Percentiles rank a stretch among this genome's conserved stretches.
These are phyloP conservation scores for Xylaria scruposa DNA, from an alignment of 495 filamentous ascomycete genomes.

Conservation along the genomic window DNA sequence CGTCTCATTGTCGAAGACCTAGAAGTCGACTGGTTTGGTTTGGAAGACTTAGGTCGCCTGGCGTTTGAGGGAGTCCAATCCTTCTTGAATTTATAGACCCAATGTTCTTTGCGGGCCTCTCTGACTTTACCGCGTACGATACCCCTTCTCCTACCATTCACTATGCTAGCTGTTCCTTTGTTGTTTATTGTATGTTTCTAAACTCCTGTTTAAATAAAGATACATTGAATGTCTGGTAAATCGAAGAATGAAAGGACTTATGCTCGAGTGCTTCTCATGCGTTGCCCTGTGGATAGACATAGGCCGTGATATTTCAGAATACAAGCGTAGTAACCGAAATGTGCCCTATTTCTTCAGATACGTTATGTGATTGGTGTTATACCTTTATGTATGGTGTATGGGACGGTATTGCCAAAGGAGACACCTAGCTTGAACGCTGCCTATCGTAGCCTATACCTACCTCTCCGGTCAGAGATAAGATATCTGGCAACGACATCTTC, in stretches of 20 bases:
- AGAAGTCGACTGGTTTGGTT: not conserved
- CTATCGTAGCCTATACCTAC: not conserved
- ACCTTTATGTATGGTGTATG: not conserved
- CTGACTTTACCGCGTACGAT: conserved; percentile 21
- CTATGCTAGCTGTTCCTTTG: not conserved
- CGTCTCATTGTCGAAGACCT: not conserved
- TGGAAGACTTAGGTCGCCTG: not conserved
- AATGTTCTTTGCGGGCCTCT: not conserved
- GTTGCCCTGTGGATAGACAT: not conserved
- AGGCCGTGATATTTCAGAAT: not conserved
- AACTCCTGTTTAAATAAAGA: not conserved
- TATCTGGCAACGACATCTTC: not conserved
- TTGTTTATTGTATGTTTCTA: not conserved
- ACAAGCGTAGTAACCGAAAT: not conserved
- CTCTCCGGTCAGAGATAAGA: not conserved
- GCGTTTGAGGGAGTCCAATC: conserved; percentile 9
- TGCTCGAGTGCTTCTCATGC: not conserved
- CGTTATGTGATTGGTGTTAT: not conserved
- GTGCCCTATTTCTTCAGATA: no score
- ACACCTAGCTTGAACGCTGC: not conserved
- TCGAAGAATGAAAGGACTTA: not conserved
- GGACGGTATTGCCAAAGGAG: not conserved
- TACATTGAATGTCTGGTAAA: not conserved
- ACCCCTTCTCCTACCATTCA: conserved; percentile 15
- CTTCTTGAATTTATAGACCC: not conserved